Evolutionary conservation across 106 monocot genomes (phyloP), one percentile per base, ranked within the genome.

Genomic region (Cymbidium sinense): DNA sequence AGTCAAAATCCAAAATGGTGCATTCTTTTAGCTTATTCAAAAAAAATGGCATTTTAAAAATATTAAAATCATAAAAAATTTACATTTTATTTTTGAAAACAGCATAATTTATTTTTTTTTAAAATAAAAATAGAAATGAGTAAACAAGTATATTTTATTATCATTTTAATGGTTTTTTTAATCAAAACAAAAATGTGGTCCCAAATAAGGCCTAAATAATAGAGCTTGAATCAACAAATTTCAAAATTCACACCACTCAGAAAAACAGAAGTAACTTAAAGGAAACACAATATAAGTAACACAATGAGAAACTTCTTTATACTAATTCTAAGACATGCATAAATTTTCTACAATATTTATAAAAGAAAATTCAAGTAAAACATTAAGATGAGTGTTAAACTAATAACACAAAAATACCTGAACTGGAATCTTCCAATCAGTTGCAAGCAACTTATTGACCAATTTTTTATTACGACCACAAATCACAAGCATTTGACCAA

Each of bases 401-500:
- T 76, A 33, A 21, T 65, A 25, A 41, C 12, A 17, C 34, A 34
- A 67, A n/a, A 47, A 75, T 83, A 98, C 96, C 94, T 98, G 84
- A 61, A 93, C 91, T 41, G 96, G 93, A 76, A 94, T 82, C 79
- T 98, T 98, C 98, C 94, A 98, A 11, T 94, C 83, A 75, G 92
- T 84, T 76, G 90, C 69, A 61, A 74, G 83, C 75, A 98, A 81
- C 81, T 80, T 83, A 50, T 85, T 87, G 50, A 79, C 86, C 67
- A 98, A 89, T 34, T 89, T 92, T 79, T 94, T 90, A 84, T 98
- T 98, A 25, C 94, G 88, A 0, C 94, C 98, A 77, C 98, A 98
- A 31, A 98, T 87, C 4, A 94, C 64, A 79, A 98, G 94, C 5
- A 98, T 80, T 82, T 98, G 98, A 73, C 98, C 98, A 19, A 84